Percentiles rank a stretch among this genome's conserved stretches.
Evolutionary conservation across 2,329 filamentous ascomycete genomes (phyloP).

Genomic region (Aspergillus sp.): DNA sequence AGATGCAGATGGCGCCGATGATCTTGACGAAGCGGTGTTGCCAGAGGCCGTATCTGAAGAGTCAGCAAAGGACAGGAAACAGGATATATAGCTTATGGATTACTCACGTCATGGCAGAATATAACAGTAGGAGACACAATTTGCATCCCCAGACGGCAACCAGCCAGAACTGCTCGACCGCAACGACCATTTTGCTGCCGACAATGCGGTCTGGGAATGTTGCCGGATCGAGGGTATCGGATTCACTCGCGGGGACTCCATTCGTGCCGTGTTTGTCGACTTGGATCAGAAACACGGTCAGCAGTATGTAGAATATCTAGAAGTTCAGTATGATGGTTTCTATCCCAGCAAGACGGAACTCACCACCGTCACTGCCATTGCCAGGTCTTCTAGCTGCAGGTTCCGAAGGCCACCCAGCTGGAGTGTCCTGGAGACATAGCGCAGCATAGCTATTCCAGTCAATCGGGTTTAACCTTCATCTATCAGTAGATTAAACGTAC

Average conservation of each 20-base stretch:
- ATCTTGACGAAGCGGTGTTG: slow-evolving; percentile 43
- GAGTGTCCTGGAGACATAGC: slow-evolving; percentile 13
- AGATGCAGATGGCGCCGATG: slow-evolving; percentile 46
- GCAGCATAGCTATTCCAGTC: slow-evolving; percentile 7
- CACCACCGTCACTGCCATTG: slow-evolving; percentile 8
- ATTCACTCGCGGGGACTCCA: slow-evolving; percentile 40
- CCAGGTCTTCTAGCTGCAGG: slow-evolving; percentile 13
- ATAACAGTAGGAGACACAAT: slow-evolving; percentile 54
- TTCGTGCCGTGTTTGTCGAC: slow-evolving; percentile 49
- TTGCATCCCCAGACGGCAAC: slow-evolving; percentile 56
- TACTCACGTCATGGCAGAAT: slow-evolving; percentile 54
- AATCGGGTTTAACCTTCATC: not conserved
- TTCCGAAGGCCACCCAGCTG: slow-evolving; percentile 8
- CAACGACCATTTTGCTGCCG: slow-evolving; percentile 57
- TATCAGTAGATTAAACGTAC: slow-evolving; percentile 7
- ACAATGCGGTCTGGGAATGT: slow-evolving; percentile 46
- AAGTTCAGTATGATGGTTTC: no score
- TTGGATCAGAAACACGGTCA: slow-evolving; percentile 46
- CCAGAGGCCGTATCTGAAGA: slow-evolving; percentile 23
- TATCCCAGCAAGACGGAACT: no score
- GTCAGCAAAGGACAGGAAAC: no score
- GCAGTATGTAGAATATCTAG: slow-evolving; percentile 37
- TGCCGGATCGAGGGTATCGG: slow-evolving; percentile 46
- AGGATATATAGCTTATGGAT: no score
- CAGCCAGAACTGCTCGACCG: slow-evolving; percentile 55